phyloP scores from a whole-genome alignment of 2,329 filamentous ascomycete species.

The Colletotrichum godetiae region DNA sequence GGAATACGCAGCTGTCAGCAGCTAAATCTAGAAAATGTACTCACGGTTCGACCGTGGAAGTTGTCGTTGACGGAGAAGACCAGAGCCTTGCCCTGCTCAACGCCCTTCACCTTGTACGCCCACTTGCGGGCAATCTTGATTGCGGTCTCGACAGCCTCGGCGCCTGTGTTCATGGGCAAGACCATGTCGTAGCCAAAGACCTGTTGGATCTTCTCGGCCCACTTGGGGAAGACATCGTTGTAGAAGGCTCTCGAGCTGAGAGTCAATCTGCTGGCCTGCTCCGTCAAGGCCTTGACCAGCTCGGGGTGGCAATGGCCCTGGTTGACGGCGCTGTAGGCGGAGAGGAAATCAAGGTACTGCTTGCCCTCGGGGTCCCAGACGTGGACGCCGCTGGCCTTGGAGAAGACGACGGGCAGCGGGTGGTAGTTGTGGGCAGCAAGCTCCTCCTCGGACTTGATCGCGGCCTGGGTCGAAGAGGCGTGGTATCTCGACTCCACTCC shows the following conservation, averaged over 20 bases:
- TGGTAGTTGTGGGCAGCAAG: slow-evolving; percentile 99
- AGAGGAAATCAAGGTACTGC: slow-evolving; percentile 97
- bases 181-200: slow-evolving; percentile 98
- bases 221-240: slow-evolving; percentile 97
- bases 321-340: slow-evolving; percentile 97
- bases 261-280: slow-evolving; percentile 90
- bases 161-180: slow-evolving; percentile 97
- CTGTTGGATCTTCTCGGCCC: slow-evolving; percentile 89
- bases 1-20: background rate
- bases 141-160: slow-evolving; percentile 94
- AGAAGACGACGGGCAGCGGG: slow-evolving; percentile 93
- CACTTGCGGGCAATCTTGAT: slow-evolving; percentile 97
- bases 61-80: slow-evolving; percentile 90
- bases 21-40: slow-evolving; percentile 45
- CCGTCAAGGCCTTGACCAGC: slow-evolving; percentile 87
- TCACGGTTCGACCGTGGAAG: slow-evolving; percentile 94
- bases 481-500: slow-evolving; percentile 66
- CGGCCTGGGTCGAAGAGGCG: slow-evolving; percentile 79
- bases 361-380: slow-evolving; percentile 98
- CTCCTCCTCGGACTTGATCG: slow-evolving; percentile 83
- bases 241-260: slow-evolving; percentile 96
- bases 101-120: slow-evolving; percentile 96
- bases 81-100: slow-evolving; percentile 84
- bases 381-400: slow-evolving; percentile 83
- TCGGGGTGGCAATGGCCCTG: slow-evolving; percentile 98